phyloP scores from a whole-genome alignment of 2,329 filamentous ascomycete genomes.

The Botrytis squamosa region DNA sequence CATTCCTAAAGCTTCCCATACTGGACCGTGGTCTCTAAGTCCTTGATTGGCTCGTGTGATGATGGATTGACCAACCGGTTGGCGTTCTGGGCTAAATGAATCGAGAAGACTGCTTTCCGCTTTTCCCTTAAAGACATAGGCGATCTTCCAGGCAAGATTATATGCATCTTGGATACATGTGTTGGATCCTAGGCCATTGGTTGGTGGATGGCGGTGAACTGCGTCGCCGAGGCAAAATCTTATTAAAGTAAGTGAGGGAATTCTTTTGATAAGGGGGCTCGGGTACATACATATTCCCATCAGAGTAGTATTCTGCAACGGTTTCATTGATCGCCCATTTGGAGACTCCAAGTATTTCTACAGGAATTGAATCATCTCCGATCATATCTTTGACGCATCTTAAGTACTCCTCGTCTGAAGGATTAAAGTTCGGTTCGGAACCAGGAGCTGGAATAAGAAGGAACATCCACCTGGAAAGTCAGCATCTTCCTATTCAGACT shows the following conservation, averaged over 20 bases:
- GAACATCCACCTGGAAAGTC: slow-evolving; percentile 51
- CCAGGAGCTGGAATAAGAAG: slow-evolving; percentile 50
- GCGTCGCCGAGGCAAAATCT: slow-evolving; percentile 54
- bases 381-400: slow-evolving; percentile 50
- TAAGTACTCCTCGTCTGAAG: slow-evolving; percentile 48
- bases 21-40: slow-evolving; percentile 45
- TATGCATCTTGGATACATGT: slow-evolving; percentile 58
- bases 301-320: slow-evolving; percentile 54
- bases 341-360: slow-evolving; percentile 53
- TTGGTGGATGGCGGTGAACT: slow-evolving; percentile 57
- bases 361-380: slow-evolving; percentile 51
- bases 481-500: slow-evolving; percentile 3
- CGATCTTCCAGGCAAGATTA: slow-evolving; percentile 57
- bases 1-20: slow-evolving; percentile 49
- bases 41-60: slow-evolving; percentile 54
- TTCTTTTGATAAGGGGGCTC: neutral
- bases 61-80: slow-evolving; percentile 47
- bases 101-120: slow-evolving; percentile 44
- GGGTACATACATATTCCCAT: slow-evolving; percentile 35
- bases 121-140: slow-evolving; percentile 46
- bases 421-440: slow-evolving; percentile 42
- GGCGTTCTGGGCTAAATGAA: slow-evolving; percentile 48
- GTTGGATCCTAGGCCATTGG: slow-evolving; percentile 57
- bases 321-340: slow-evolving; percentile 63
- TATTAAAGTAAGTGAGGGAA: neutral